Base-by-base conservation (phyloP, 257 asterid genomes). In the Fraxinus pennsylvanica region DNA sequence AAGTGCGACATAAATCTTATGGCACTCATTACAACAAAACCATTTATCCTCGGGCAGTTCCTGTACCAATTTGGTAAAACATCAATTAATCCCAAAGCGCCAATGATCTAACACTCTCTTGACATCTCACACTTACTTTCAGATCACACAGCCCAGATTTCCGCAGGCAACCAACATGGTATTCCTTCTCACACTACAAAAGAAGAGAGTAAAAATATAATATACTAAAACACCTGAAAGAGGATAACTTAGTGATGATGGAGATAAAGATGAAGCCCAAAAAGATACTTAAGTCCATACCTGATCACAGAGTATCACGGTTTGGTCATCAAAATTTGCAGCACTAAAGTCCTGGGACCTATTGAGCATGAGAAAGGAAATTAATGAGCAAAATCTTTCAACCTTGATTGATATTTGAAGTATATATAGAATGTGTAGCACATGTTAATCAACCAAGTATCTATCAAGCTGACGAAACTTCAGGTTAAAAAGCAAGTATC, bases 151-250 rank as follows among this genome's bases (percentile, higher is more conserved):
- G 76, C 74, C 93, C 96, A 45, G 87, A 82, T 72, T 84, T 88
- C 36, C 99, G 94, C 83, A 96, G 86, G 85, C 99, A 96, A 76
- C 99, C 98, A 82, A 96, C 98, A 84, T 96, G 99, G 83, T 92
- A 96, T 86, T 96, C 99, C 96, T 89, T 96, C 85, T 96, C 99
- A 82, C 99, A 96, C 99, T 96, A 78, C 72, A 84, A 21, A 86
- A 79, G 21, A 36, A 68, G 39, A 71, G 5, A 10, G 21, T 13
- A 47, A 77, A 54, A 77, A 57, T 74, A 57, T 33, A 32, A 70
- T 74, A 74, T 25, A 77, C 2, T 4, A 15, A 78, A 38, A 68
- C 80, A 82, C 3, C 17, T 65, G 15, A 68, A 72, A 67, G 65
- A 59, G 81, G 12, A 27, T 14, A 68, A 14, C 6, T 29, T 41